phyloP scores from a whole-genome alignment of 495 filamentous ascomycete genomes.

The Pyrenopolyporus hunteri region DNA sequence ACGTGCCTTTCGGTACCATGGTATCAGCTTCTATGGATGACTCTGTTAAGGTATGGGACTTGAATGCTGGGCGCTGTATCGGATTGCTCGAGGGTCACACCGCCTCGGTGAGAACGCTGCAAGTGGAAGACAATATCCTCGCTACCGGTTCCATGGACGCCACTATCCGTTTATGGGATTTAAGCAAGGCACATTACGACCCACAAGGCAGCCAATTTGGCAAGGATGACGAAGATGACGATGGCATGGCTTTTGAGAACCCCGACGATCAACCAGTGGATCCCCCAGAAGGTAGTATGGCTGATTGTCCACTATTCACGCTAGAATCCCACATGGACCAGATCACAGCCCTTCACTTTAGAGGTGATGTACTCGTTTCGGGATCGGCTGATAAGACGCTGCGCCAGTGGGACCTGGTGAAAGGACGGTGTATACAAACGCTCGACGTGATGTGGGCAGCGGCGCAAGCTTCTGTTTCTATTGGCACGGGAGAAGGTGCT shows the following conservation, averaged over 20 bases:
- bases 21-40: slow-evolving; percentile 95
- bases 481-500: slow-evolving; percentile 58
- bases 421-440: slow-evolving; percentile 95
- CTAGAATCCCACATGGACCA: slow-evolving; percentile 91
- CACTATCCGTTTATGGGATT: slow-evolving; percentile 92
- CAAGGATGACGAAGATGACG: slow-evolving; percentile 67
- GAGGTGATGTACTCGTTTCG: slow-evolving; percentile 86
- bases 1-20: slow-evolving; percentile 94
- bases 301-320: slow-evolving; percentile 85
- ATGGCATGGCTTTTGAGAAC: slow-evolving; percentile 65
- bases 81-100: slow-evolving; percentile 92
- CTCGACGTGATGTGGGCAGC: slow-evolving; percentile 99
- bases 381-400: slow-evolving; percentile 97
- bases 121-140: slow-evolving; percentile 94
- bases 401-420: slow-evolving; percentile 95
- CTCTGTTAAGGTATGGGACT: slow-evolving; percentile 96
- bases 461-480: slow-evolving; percentile 80
- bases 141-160: slow-evolving; percentile 97
- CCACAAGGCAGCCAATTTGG: slow-evolving; percentile 68
- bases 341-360: slow-evolving; percentile 91
- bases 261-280: slow-evolving; percentile 65
- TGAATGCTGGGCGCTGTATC: slow-evolving; percentile 89
- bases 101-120: slow-evolving; percentile 88
- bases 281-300: slow-evolving; percentile 73
- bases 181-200: slow-evolving; percentile 65